phyloP scores from a whole-genome alignment of 768 basidiomycete species.

The Suillus weaverae region DNA sequence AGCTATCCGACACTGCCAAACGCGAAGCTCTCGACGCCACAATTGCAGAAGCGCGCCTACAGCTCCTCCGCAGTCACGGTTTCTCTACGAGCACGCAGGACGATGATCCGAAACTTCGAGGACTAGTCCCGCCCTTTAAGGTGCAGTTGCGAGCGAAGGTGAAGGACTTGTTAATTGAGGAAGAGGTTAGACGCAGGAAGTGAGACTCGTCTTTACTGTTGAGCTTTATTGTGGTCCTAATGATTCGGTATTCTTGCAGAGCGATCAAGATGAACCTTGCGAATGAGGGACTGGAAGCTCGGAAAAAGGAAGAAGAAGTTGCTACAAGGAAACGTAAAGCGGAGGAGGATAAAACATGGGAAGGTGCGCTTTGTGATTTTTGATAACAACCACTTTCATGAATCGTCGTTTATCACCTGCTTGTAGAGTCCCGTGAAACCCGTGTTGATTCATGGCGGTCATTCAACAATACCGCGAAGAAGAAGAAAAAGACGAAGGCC shows the following conservation, averaged over 20 bases:
- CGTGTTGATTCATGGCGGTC: conserved; percentile 84
- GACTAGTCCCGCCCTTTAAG: conserved; percentile 58
- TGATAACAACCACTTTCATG: not conserved
- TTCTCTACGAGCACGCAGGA: conserved; percentile 61
- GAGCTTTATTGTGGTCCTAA: conserved; percentile 4
- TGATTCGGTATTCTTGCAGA: conserved; percentile 38
- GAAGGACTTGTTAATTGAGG: conserved; percentile 86
- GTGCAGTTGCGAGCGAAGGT: conserved; percentile 65
- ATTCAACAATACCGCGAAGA: conserved; percentile 66
- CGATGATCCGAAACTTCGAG: conserved; percentile 46
- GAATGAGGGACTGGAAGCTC: conserved; percentile 90
- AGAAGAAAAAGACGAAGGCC: conserved; percentile 80
- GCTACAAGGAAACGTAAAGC: conserved; percentile 77
- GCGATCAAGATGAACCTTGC: conserved; percentile 89
- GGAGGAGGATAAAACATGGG: conserved; percentile 87
- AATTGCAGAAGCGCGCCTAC: conserved; percentile 69
- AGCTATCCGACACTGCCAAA: conserved; percentile 74
- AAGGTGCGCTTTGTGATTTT: conserved; percentile 52
- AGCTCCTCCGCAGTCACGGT: conserved; percentile 61
- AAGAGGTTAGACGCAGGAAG: conserved; percentile 85
- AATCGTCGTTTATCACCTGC: conserved; percentile 2
- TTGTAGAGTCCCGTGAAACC: conserved; percentile 50
- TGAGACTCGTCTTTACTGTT: conserved; percentile 36
- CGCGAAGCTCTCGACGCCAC: conserved; percentile 81
- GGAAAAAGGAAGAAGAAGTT: conserved; percentile 88